Base-by-base conservation (phyloP, 2,329 filamentous ascomycete species). In the Nemania sp. region DNA sequence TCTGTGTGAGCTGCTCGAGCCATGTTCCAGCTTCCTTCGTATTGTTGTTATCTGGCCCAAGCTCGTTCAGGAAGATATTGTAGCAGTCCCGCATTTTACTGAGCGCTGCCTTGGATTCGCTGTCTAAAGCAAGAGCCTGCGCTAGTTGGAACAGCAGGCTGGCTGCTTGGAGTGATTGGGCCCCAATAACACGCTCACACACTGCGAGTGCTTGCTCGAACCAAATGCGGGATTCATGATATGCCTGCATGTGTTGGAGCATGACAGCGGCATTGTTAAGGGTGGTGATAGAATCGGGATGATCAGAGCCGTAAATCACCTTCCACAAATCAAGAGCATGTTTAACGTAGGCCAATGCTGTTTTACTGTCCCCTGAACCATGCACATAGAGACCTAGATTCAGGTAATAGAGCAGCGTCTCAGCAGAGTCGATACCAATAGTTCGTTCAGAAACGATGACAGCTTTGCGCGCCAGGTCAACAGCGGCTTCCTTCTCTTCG, bases 251-350 rank as follows among this genome's bases (percentile, higher is more conserved):
- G 51, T 91, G 87, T 74, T 99, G 94, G 54, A 99, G 84, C 94
- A 99, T 99, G 56, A 99, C 94, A 6, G 94, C 94, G 17, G 91
- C 93, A 68, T 99, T 99, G 82, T 97, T 99, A 74, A 97, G 88
- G 14, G 94, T 97, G 7, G 95, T 99, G 74, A 99, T 97, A 7
- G 91, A 96, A 75, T 99, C 94, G 3, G 94, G 94, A 74, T 99
- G 94, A 66, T 91, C 89, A 24, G 88, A 79, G 26, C 94, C 94
- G 70, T 97, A 99, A 66, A 97, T 93, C 65, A 97, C 83, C 78
- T 96, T 97, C 93, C 93, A 97, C 59, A 99, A 80, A 69, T 94
- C 87, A 62, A 99, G 82, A 6, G 94, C 94, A 71, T 99, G 94
- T 70, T 90, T 90, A 61, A 95, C 88, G 70, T 96, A 97, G 11